phyloP scores from a whole-genome alignment of 2,329 filamentous ascomycete genomes.

The Daldinia sp. region DNA sequence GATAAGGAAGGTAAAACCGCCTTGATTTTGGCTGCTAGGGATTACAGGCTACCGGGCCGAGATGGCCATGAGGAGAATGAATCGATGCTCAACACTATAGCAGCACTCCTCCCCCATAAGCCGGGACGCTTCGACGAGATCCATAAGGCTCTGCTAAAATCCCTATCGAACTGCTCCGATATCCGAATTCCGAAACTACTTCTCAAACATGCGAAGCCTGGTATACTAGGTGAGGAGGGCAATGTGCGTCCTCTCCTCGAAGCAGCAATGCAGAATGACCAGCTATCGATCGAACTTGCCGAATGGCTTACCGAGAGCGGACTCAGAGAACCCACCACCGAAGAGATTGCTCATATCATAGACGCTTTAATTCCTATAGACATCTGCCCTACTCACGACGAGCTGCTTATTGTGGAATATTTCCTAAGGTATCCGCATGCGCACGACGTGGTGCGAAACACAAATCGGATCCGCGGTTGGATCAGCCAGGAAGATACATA shows the following conservation, averaged over 20 bases:
- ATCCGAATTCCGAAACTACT: neutral
- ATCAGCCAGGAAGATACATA: neutral
- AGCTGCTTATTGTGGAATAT: constrained; percentile 12
- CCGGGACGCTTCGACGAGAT: neutral
- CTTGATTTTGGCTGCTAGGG: constrained; percentile 2
- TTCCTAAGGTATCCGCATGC: neutral
- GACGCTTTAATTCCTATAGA: neutral
- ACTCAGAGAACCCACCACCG: neutral
- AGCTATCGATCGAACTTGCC: constrained; percentile 10
- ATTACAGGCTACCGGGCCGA: neutral
- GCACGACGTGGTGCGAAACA: neutral
- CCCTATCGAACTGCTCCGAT: neutral
- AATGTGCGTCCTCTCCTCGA: constrained; percentile 4
- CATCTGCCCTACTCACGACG: no score
- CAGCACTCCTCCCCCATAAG: constrained; percentile 7
- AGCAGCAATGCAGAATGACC: no score
- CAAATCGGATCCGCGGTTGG: constrained; percentile 3
- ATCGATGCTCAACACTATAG: constrained; percentile 2
- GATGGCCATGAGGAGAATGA: neutral
- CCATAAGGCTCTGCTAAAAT: neutral
- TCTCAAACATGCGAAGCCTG: constrained; percentile 1
- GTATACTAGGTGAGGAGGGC: neutral
- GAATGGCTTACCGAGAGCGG: constrained; percentile 12
- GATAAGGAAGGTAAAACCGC: constrained; percentile 1
- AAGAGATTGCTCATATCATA: constrained; percentile 3